phyloP scores from a whole-genome alignment of 371 early-diverging fungal genomes.

The Rhizopus sp. region DNA sequence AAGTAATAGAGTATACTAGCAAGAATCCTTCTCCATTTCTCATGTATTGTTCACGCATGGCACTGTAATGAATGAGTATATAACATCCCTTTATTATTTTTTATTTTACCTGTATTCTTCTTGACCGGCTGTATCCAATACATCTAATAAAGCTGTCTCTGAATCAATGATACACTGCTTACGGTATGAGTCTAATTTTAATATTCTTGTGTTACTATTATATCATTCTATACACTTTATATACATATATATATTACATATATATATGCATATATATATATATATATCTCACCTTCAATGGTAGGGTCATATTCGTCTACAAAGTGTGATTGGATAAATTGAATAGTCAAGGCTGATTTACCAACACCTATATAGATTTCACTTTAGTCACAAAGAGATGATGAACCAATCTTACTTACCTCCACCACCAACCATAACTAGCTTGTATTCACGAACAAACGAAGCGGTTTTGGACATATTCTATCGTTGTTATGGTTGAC shows the following conservation, averaged over 20 bases:
- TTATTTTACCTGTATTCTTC: slow-evolving; percentile 79
- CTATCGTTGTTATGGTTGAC: background rate
- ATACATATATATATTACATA: too few species aligned
- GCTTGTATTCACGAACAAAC: slow-evolving; percentile 68
- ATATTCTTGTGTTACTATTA: background rate
- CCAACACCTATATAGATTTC: slow-evolving; percentile 58
- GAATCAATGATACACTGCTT: slow-evolving; percentile 88
- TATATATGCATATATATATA: background rate
- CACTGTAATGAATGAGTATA: background rate
- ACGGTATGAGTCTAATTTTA: slow-evolving; percentile 79
- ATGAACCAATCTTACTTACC: slow-evolving; percentile 46
- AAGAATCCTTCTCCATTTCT: slow-evolving; percentile 60
- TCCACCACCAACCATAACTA: slow-evolving; percentile 89
- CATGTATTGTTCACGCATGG: slow-evolving; percentile 39
- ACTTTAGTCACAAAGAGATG: background rate
- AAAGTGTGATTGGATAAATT: slow-evolving; percentile 90
- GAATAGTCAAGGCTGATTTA: slow-evolving; percentile 90
- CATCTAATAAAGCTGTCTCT: slow-evolving; percentile 81
- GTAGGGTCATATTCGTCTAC: slow-evolving; percentile 96
- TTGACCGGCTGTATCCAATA: slow-evolving; percentile 93
- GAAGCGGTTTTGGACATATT: slow-evolving; percentile 20
- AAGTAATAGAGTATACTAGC: slow-evolving; percentile 71
- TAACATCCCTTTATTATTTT: background rate
- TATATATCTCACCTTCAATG: slow-evolving; percentile 70
- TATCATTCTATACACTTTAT: too few species aligned